Conservation (phyloP, 768 basidiomycete species). For the Amylocystis lapponica region DNA sequence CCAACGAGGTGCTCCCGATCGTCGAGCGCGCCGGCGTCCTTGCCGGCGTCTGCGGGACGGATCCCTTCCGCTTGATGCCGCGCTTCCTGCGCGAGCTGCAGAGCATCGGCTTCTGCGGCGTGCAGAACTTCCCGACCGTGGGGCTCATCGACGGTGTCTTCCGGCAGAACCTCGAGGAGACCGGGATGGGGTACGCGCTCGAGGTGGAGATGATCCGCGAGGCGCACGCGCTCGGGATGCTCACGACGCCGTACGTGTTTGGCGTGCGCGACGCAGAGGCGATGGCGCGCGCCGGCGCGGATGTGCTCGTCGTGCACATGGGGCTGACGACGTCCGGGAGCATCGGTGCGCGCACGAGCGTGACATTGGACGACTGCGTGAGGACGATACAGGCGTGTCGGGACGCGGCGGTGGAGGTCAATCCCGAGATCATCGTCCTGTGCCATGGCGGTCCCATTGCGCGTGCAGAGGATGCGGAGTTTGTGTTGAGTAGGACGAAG, state of each 20-base stretch:
- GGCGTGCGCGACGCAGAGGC: slow-evolving; percentile 8
- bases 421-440: slow-evolving; percentile 11
- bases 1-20: slow-evolving; percentile 12
- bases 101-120: slow-evolving; percentile 15
- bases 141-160: slow-evolving; percentile 16
- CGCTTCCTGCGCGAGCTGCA: slow-evolving; percentile 13
- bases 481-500: slow-evolving; percentile 11
- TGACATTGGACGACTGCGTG: slow-evolving; percentile 15
- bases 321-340: slow-evolving; percentile 16
- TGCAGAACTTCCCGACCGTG: slow-evolving; percentile 19
- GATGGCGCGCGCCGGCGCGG: slow-evolving; percentile 14
- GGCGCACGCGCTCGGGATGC: slow-evolving; percentile 12
- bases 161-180: slow-evolving; percentile 17
- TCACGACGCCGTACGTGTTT: slow-evolving; percentile 17
- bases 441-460: slow-evolving; percentile 16
- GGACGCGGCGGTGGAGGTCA: slow-evolving; percentile 12
- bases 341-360: slow-evolving; percentile 13
- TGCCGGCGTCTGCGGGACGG: slow-evolving; percentile 16
- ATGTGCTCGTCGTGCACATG: slow-evolving; percentile 17
- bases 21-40: slow-evolving; percentile 10
- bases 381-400: slow-evolving; percentile 12
- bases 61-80: slow-evolving; percentile 16
- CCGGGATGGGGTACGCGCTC: slow-evolving; percentile 15
- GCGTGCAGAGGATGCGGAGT: slow-evolving; percentile 11
- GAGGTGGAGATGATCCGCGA: slow-evolving; percentile 16